Conservation (phyloP, 441 rosid species). For the Oxalis stricta region DNA sequence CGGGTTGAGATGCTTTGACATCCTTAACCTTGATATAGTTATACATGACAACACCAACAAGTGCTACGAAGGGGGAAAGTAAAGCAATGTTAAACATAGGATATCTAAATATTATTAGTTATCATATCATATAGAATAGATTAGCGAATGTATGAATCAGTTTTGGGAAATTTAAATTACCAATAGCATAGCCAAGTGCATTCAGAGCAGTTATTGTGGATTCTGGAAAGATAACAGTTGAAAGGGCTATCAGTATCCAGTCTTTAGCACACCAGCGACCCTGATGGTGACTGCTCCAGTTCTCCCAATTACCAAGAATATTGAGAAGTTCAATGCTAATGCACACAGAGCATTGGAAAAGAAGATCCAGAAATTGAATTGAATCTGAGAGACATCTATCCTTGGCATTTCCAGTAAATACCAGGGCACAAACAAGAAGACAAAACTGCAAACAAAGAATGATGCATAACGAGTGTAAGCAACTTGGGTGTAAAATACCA, state of each 20-base stretch:
- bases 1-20: constrained; percentile 70
- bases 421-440: constrained; percentile 92
- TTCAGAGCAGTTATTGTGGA: constrained; percentile 89
- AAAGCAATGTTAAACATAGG: not conserved
- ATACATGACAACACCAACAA: constrained; percentile 96
- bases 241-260: constrained; percentile 98
- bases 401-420: constrained; percentile 77
- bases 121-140: too few relatives aligned
- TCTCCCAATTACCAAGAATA: constrained; percentile 92
- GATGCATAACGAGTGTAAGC: constrained; percentile 6
- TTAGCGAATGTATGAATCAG: too few relatives aligned
- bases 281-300: constrained; percentile 96
- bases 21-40: constrained; percentile 89
- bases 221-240: constrained; percentile 96
- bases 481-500: not conserved
- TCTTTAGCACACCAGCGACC: constrained; percentile 99
- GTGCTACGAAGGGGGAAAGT: constrained; percentile 33
- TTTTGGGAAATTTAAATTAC: constrained; percentile 36
- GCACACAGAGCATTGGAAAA: constrained; percentile 97
- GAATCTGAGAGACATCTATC: constrained; percentile 81
- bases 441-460: constrained; percentile 57
- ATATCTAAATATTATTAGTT: not conserved
- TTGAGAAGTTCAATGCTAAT: constrained; percentile 87
- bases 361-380: constrained; percentile 97
- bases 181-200: constrained; percentile 91